phyloP scores from a whole-genome alignment of 1,139 yeast genomes.

The Zygosaccharomyces sapae region DNA sequence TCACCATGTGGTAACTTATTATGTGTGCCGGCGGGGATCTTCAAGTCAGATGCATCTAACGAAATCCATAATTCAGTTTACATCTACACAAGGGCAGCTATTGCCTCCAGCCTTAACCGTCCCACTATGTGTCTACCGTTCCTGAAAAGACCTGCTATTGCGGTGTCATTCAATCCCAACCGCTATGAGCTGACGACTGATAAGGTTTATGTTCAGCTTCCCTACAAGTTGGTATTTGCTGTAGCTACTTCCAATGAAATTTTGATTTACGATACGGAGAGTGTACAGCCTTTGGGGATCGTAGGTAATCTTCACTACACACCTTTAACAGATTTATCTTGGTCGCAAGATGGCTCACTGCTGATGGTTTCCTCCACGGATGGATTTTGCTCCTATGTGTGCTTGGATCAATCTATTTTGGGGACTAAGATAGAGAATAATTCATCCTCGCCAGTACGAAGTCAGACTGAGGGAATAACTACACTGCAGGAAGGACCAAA shows the following conservation, averaged over 20 bases:
- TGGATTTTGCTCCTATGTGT: conserved; percentile 77
- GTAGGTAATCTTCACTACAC: conserved; percentile 82
- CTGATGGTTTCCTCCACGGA: conserved; percentile 84
- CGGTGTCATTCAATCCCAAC: conserved; percentile 69
- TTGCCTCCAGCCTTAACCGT: conserved; percentile 41
- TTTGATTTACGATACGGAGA: conserved; percentile 73
- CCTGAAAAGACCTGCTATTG: conserved; percentile 77
- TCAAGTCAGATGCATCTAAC: conserved; percentile 35
- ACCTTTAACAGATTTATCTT: conserved; percentile 77
- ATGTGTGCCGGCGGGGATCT: conserved; percentile 79
- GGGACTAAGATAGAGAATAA: conserved; percentile 41
- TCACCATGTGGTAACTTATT: conserved; percentile 86
- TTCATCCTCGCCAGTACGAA: background rate
- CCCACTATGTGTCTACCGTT: conserved; percentile 79
- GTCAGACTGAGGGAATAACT: background rate
- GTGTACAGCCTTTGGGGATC: conserved; percentile 61
- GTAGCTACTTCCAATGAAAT: conserved; percentile 92
- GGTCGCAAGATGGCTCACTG: conserved; percentile 75
- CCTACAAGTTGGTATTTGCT: conserved; percentile 82
- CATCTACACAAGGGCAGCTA: conserved; percentile 66
- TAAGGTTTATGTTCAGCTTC: conserved; percentile 43
- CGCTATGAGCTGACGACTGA: conserved; percentile 43
- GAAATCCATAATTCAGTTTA: conserved; percentile 60
- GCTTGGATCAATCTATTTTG: conserved; percentile 49
- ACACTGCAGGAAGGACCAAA: background rate